Base-by-base conservation (phyloP, 176 grass and related monocot species). In the Triticum timopheevii region DNA sequence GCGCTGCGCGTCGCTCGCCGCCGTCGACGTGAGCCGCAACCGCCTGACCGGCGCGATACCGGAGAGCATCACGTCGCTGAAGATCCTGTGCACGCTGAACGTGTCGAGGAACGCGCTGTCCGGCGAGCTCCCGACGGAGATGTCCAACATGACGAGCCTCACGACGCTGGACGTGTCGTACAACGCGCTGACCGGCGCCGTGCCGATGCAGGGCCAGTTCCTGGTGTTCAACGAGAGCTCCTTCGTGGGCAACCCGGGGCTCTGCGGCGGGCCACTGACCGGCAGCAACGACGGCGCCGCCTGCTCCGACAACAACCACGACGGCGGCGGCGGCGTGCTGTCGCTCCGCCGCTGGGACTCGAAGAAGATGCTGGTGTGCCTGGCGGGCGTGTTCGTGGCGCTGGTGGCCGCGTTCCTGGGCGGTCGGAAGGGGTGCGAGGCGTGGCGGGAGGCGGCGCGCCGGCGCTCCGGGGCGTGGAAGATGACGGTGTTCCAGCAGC, bases 401-500 rank as follows among this genome's bases (percentile, higher is more conserved):
- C 8, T 89, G 6, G 16, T 74, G 11, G 19, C 84, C 0, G 65
- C 87, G 3, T 58, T 79, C 27, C 13, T 87, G 0, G 86, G 71
- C 23, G 86, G 30, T 8, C n/a, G 72, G 0, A 92, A 73, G 13
- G 86, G 73, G 4, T 56, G 73, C 83, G 81, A 70, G 80, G 80
- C 61, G 38, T 90, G 89, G 93, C 82, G 75, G 0, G 89, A 82
- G 39, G 82, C 64, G 44, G 72, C 86, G 27, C 56, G 70, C 17
- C 67, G 84, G 13, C 84, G 86, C 7, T 90, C 90, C 0, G 88
- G 88, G 0, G 86, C 91, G 12, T 99, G 97, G 92, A 94, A 89
- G 86, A 90, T 99, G 90, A 94, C 97, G 25, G 89, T 89, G 73
- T 99, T 99, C 91, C 97, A 96, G 81, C 97, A 96, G 81, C 78